Conservation (phyloP, 805 yeast species). For the Ogataea philodendri region DNA sequence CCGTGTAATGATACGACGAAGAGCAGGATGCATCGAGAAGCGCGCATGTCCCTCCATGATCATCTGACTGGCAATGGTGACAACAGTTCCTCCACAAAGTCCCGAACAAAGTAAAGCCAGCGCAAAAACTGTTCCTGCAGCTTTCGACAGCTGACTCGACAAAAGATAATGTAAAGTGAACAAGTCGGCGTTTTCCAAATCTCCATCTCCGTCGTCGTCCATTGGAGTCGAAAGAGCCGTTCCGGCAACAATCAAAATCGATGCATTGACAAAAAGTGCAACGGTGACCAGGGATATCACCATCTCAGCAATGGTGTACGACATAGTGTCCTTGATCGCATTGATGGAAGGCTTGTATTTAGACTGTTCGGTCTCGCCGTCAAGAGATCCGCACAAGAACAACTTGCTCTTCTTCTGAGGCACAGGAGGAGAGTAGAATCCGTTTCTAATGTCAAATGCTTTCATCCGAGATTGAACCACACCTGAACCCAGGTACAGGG, state of each 20-base stretch:
- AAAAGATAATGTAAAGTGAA: slow-evolving; percentile 76
- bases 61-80: slow-evolving; percentile 92
- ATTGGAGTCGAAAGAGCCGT: slow-evolving; percentile 58
- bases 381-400: slow-evolving; percentile 34
- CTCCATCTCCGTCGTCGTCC: slow-evolving; percentile 49
- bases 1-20: slow-evolving; percentile 75
- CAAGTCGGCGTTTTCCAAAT: slow-evolving; percentile 75
- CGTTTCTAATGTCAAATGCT: slow-evolving; percentile 70
- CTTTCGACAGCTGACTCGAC: slow-evolving; percentile 66
- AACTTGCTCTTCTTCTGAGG: slow-evolving; percentile 22
- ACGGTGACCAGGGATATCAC: slow-evolving; percentile 79
- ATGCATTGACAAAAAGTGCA: slow-evolving; percentile 89
- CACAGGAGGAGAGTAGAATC: slow-evolving; percentile 47
- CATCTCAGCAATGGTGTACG: slow-evolving; percentile 77
- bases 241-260: slow-evolving; percentile 89
- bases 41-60: slow-evolving; percentile 85
- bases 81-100: slow-evolving; percentile 93
- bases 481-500: slow-evolving; percentile 83
- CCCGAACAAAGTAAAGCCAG: slow-evolving; percentile 86
- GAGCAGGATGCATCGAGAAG: slow-evolving; percentile 80
- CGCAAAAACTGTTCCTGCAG: slow-evolving; percentile 89
- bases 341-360: slow-evolving; percentile 69
- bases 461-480: slow-evolving; percentile 82
- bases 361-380: slow-evolving; percentile 18
- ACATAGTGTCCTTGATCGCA: slow-evolving; percentile 78